A percentile compares a stretch with the other conserved stretches of the same genome.
Evolutionary conservation across 345 rosid species (phyloP).

Genomic region (Hibiscus trionum): DNA sequence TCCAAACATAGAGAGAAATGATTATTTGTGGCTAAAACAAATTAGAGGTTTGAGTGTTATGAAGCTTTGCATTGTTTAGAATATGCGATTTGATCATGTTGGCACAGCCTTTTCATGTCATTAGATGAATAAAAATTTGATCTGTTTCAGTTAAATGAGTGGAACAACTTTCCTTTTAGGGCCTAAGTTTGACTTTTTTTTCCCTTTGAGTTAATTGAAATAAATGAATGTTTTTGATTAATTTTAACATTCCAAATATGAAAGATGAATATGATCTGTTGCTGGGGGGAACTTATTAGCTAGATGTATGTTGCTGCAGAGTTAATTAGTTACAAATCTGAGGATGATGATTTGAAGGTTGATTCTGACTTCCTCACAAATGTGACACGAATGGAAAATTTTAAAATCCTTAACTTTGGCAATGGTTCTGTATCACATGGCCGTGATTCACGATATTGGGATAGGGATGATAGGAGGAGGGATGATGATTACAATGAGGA

Average conservation of each 20-base stretch:
- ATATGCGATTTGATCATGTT: neutral
- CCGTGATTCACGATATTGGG: slow-evolving; percentile 90
- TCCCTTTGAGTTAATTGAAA: too few relatives aligned
- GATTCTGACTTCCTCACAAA: slow-evolving; percentile 72
- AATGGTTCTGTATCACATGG: slow-evolving; percentile 58
- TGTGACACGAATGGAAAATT: slow-evolving; percentile 55
- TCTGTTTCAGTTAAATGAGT: neutral
- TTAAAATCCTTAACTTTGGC: slow-evolving; percentile 66
- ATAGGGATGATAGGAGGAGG: slow-evolving; percentile 89
- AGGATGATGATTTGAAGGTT: slow-evolving; percentile 33
- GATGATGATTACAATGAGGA: slow-evolving; percentile 80
- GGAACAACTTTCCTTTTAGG: neutral
- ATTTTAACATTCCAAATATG: neutral
- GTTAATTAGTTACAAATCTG: slow-evolving; percentile 18
- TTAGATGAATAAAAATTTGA: neutral
- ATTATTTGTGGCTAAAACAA: neutral
- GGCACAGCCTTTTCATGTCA: neutral
- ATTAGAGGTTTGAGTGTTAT: neutral
- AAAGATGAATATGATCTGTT: neutral
- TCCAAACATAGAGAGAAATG: neutral
- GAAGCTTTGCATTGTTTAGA: too few relatives aligned
- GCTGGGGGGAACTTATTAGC: neutral
- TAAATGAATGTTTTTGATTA: neutral
- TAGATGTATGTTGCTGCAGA: slow-evolving; percentile 29
- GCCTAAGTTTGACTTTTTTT: neutral